Base-by-base conservation (phyloP, 768 basidiomycete genomes). In the Kwoniella shandongensis region DNA sequence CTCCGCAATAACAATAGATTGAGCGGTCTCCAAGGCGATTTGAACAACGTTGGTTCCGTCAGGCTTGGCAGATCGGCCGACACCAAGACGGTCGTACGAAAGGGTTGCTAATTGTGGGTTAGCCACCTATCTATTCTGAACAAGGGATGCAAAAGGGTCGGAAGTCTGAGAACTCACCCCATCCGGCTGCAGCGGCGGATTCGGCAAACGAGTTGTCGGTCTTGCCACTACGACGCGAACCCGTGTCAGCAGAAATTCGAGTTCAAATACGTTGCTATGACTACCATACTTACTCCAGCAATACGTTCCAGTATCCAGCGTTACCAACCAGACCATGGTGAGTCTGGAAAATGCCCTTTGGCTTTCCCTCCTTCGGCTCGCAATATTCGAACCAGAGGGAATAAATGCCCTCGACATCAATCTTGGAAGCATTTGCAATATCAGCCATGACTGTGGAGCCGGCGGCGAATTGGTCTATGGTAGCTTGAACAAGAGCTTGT, bases 21-120 rank as follows among this genome's bases (percentile, higher is more conserved):
- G 66, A 25, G 69, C 69, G 35, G 60, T 59, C 57, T 71, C 69
- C 52, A 60, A 67, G 6, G 58, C 20, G 47, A 61, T 61, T 40
- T 71, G 69, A 7, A 67, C 66, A 44, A 66, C 41, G 23, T 66
- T 54, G 22, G 62, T 63, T 18, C 69, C 69, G 39, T 71, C 57
- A 10, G 69, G 69, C 32, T 67, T 61, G 38, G 61, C 61, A 15
- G 69, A 71, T 35, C 51, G 50, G 4, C 66, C 66, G 27, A 67
- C 66, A 38, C 69, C 69, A 12, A 71, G 51, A 39, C 69, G 58
- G 38, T 71, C 69, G 50, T 71, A 71, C 4, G 65, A 59, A 1
- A 71, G 60, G 3, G 69, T 71, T 7, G 69, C 62, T 32, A 13
- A 32, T 32, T 32, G 32, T 58, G 22, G 22, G 17, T 6, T 6